Evolutionary conservation across 345 rosid species (phyloP).

Genomic region (Psidium guajava): DNA sequence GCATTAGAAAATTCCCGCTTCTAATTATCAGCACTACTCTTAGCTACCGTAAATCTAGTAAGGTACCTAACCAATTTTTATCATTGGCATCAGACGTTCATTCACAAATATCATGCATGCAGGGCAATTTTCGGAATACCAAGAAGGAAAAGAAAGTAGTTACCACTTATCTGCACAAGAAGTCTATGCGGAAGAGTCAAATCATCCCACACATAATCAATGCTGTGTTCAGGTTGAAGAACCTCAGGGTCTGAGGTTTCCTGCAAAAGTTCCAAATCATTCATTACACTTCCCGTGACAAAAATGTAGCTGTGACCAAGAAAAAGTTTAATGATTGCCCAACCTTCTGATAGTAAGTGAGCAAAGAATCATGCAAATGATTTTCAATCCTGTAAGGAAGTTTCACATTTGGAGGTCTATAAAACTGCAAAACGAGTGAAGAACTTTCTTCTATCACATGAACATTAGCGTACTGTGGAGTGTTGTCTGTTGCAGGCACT

Average conservation of each 20-base stretch:
- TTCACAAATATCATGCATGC: background rate
- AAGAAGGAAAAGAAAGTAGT: background rate
- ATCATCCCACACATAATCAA: conserved; percentile 91
- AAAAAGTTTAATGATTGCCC: conserved; percentile 12
- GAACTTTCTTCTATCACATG: conserved; percentile 81
- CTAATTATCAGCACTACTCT: background rate
- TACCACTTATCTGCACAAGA: conserved; percentile 69
- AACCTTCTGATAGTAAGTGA: conserved; percentile 90
- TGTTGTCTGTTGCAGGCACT: conserved; percentile 15
- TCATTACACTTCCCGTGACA: background rate
- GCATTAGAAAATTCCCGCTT: background rate
- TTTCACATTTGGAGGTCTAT: conserved; percentile 53
- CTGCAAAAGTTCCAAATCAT: conserved; percentile 26
- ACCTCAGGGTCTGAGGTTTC: conserved; percentile 70
- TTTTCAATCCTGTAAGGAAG: conserved; percentile 90
- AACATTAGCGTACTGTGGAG: conserved; percentile 58
- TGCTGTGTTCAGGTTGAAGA: conserved; percentile 56
- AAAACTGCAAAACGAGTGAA: conserved; percentile 61
- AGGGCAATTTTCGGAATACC: background rate
- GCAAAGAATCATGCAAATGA: conserved; percentile 42
- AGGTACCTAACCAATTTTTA: background rate
- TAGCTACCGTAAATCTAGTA: background rate
- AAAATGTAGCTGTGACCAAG: background rate
- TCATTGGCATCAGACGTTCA: background rate
- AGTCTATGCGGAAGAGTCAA: conserved; percentile 76